phyloP scores from a whole-genome alignment of 2,329 filamentous ascomycete genomes.

The Chaetomiaceae sp. region DNA sequence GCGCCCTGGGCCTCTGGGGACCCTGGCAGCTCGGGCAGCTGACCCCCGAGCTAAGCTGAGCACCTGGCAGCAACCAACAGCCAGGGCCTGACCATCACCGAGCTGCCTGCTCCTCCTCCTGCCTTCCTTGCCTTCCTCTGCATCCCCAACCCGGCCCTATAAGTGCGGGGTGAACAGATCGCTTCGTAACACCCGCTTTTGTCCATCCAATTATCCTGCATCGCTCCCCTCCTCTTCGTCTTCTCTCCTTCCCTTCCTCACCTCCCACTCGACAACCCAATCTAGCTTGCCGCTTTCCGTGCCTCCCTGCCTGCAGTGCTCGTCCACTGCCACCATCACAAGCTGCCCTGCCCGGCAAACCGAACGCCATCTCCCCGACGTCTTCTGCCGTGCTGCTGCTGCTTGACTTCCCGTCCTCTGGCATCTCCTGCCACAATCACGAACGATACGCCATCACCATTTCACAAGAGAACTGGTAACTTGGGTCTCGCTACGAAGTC shows the following conservation, averaged over 20 bases:
- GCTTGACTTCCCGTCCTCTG: slow-evolving; percentile 1
- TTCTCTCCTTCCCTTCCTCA: slow-evolving; percentile 1
- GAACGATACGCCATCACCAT: slow-evolving; percentile 5
- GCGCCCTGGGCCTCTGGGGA: slow-evolving; percentile 7
- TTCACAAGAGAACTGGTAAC: background rate
- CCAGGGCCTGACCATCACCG: too few species aligned
- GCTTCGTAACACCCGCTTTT: slow-evolving; percentile 11
- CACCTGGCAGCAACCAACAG: background rate
- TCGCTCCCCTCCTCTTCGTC: slow-evolving; percentile 20
- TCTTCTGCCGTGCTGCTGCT: slow-evolving; percentile 21
- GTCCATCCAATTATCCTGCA: slow-evolving; percentile 22
- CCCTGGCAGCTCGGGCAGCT: slow-evolving; percentile 14
- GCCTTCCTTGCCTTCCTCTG: background rate
- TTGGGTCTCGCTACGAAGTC: background rate
- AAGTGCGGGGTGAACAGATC: slow-evolving; percentile 24
- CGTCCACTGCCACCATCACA: slow-evolving; percentile 14
- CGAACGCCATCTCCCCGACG: slow-evolving; percentile 4
- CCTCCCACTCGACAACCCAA: background rate
- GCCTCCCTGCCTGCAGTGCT: slow-evolving; percentile 9
- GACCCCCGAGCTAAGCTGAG: slow-evolving; percentile 9
- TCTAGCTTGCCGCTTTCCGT: slow-evolving; percentile 10
- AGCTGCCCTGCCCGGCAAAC: slow-evolving; percentile 16
- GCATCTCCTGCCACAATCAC: background rate
- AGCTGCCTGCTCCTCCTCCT: slow-evolving; percentile 9
- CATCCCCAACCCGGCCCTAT: slow-evolving; percentile 5